Conservation (phyloP, 352 stramenopile genomes). For the Plasmopara muralis region DNA sequence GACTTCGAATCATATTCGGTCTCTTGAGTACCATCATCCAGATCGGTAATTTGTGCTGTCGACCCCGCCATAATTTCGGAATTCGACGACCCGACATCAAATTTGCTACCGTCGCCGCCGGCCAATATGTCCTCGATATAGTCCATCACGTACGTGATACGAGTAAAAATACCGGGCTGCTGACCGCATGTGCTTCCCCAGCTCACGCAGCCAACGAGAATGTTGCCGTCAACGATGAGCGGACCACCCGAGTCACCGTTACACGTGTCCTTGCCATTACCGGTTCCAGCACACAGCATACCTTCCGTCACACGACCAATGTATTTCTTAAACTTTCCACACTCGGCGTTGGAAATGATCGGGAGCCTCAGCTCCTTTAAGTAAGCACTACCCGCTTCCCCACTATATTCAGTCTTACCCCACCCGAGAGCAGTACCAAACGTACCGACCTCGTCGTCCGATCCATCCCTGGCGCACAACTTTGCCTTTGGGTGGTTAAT, state of each 20-base stretch:
- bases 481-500: constrained; percentile 29
- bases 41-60: neutral
- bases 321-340: constrained; percentile 40
- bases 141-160: constrained; percentile 46
- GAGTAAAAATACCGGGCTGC: constrained; percentile 45
- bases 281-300: constrained; percentile 54
- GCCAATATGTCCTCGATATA: constrained; percentile 54
- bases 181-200: constrained; percentile 58
- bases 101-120: constrained; percentile 24
- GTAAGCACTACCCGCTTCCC: constrained; percentile 13
- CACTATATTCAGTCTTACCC: constrained; percentile 40
- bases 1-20: neutral
- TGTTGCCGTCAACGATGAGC: constrained; percentile 35
- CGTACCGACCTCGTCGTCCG: constrained; percentile 38
- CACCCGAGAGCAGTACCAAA: constrained; percentile 47
- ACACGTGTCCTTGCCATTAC: constrained; percentile 44
- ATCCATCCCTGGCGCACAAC: constrained; percentile 33
- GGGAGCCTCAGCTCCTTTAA: constrained; percentile 44
- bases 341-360: constrained; percentile 51
- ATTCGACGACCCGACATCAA: constrained; percentile 4
- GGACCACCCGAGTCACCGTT: constrained; percentile 67
- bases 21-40: neutral
- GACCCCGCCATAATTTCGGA: constrained; percentile 1
- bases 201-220: constrained; percentile 54
- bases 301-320: constrained; percentile 43